Conservation (phyloP, 208 protist species). For the Leishmania lainsoni region DNA sequence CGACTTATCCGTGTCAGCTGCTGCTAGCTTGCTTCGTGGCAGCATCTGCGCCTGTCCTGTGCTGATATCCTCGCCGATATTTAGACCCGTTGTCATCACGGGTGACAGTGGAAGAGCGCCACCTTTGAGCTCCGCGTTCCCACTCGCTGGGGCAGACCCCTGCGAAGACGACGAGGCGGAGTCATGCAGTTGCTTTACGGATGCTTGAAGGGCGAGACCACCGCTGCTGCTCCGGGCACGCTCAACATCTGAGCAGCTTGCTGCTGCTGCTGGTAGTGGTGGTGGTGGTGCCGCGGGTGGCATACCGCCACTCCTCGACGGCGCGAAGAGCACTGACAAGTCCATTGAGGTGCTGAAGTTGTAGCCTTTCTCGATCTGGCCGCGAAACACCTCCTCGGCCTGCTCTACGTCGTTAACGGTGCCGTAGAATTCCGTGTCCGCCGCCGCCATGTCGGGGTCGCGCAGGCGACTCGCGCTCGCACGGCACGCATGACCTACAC, state of each 20-base stretch:
- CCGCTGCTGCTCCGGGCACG: background rate
- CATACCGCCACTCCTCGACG: background rate
- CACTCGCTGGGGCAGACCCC: background rate
- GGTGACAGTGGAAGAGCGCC: background rate
- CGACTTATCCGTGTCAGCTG: background rate
- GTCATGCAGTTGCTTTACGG: background rate
- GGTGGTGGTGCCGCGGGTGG: background rate
- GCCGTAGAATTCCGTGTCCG: constrained; percentile 59
- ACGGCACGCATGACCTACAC: background rate
- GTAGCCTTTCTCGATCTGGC: constrained; percentile 85
- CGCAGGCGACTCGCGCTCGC: background rate
- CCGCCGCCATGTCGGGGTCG: constrained; percentile 21
- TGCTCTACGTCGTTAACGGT: constrained; percentile 54
- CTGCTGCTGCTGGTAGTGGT: constrained; percentile 2
- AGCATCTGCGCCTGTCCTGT: background rate
- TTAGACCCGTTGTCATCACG: background rate
- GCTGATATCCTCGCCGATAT: background rate
- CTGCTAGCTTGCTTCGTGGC: background rate
- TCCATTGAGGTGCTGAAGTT: constrained; percentile 60
- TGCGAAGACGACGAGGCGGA: background rate
- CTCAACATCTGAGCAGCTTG: background rate
- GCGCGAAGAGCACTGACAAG: constrained; percentile 24
- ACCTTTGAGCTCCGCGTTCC: background rate
- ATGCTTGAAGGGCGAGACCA: background rate
- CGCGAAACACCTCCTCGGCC: constrained; percentile 74